Percentiles rank a stretch among this genome's conserved stretches.
Conservation (phyloP, 371 early-diverging fungal species). For the Lichtheimia hyalospora region DNA sequence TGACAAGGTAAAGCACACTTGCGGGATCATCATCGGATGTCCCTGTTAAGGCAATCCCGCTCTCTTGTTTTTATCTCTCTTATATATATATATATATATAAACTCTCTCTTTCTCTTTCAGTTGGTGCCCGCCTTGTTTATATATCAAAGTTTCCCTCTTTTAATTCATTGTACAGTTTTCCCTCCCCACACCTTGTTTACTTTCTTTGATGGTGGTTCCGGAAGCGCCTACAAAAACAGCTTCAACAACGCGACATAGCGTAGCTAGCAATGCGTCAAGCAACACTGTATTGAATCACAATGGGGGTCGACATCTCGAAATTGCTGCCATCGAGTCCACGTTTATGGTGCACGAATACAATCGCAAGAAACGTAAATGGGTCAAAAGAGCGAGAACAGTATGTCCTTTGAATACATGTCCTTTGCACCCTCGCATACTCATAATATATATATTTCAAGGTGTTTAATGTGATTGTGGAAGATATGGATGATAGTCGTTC, state of each 20-base stretch:
- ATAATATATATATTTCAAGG: slow-evolving; percentile 15
- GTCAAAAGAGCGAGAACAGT: slow-evolving; percentile 8
- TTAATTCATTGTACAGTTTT: background rate
- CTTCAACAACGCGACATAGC: no score
- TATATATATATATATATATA: no score
- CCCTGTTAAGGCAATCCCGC: no score
- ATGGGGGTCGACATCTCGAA: slow-evolving; percentile 20
- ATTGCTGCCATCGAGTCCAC: slow-evolving; percentile 31
- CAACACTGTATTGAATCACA: slow-evolving; percentile 13
- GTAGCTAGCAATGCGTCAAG: background rate
- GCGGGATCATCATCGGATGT: no score
- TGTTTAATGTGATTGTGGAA: slow-evolving; percentile 46
- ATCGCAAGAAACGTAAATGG: slow-evolving; percentile 11
- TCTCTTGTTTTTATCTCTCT: no score
- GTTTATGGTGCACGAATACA: slow-evolving; percentile 16
- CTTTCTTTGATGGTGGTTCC: background rate
- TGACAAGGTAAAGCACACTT: no score
- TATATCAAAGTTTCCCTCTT: background rate
- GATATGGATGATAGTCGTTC: slow-evolving; percentile 32
- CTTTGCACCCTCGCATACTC: background rate
- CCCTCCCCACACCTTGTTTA: background rate
- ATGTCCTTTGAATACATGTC: background rate
- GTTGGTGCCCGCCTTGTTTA: background rate
- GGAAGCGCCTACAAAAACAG: background rate
- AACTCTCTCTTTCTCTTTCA: no score